These are phyloP conservation scores for Podaxis carcinomalis DNA, from an alignment of 768 basidiomycete species.

Conservation along the genomic window DNA sequence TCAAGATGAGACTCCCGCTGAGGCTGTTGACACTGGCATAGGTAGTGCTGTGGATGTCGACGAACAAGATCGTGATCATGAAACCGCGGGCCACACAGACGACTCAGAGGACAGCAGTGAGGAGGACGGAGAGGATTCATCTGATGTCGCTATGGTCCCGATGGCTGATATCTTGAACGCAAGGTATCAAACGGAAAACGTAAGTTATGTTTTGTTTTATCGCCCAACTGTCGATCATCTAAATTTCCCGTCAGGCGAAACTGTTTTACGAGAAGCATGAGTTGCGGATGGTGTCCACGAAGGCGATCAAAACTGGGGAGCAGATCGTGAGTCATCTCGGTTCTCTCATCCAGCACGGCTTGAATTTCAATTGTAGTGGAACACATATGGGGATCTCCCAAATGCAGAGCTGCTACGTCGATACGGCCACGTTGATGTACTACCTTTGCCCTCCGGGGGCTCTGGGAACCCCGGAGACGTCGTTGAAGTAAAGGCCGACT, in stretches of 20 bases:
- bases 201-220: slow-evolving; percentile 30
- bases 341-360: slow-evolving; percentile 9
- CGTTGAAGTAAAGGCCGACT: slow-evolving; percentile 73
- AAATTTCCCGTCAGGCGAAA: slow-evolving; percentile 54
- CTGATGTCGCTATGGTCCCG: slow-evolving; percentile 86
- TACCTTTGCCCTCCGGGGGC: slow-evolving; percentile 46
- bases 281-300: slow-evolving; percentile 80
- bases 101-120: slow-evolving; percentile 32
- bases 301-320: slow-evolving; percentile 66
- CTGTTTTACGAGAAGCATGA: slow-evolving; percentile 72
- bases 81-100: slow-evolving; percentile 34
- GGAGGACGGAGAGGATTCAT: slow-evolving; percentile 49
- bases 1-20: slow-evolving; percentile 18
- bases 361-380: slow-evolving; percentile 54
- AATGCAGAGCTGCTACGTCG: slow-evolving; percentile 92
- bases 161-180: slow-evolving; percentile 97
- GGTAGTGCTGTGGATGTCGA: slow-evolving; percentile 43
- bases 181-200: slow-evolving; percentile 79
- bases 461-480: slow-evolving; percentile 75
- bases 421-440: slow-evolving; percentile 87
- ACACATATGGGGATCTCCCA: slow-evolving; percentile 92
- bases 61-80: slow-evolving; percentile 18
- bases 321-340: slow-evolving; percentile 68
- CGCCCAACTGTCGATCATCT: not conserved
- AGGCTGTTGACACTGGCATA: slow-evolving; percentile 27